Base-by-base conservation (phyloP, 768 basidiomycete genomes). In the Boletus pseudo-olivaceus region DNA sequence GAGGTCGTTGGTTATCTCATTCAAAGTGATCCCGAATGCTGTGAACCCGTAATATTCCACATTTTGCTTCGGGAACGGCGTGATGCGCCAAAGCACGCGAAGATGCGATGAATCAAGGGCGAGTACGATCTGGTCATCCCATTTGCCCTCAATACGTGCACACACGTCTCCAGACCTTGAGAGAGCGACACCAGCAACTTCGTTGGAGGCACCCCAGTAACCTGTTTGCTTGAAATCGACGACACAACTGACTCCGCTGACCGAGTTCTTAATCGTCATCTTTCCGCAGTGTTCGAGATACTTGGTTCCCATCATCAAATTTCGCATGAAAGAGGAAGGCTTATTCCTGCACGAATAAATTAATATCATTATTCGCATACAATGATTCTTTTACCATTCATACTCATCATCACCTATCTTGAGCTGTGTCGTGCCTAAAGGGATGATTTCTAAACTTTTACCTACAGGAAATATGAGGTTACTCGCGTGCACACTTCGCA, bases 401-500 rank as follows among this genome's bases (percentile, higher is more conserved):
- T 82, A 94, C 52, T 74, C 72, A 65, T 91, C 87, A 11, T 80
- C 64, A 15, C 81, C 87, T 48, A 91, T 84, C 61, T 69, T 81
- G 55, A 93, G 73, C 54, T 80, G 81, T 23, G 83, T 87, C 4
- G 74, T 81, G 12, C 93, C 93, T 49, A 87, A 72, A 19, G 91
- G 92, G 41, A 90, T 88, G 43, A 95, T 82, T 71, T 94, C 93
- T 62, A 94, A 72, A 60, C 88, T 91, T 75, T 91, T 93, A n/a
- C 92, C 91, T 91, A 47, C 15, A 55, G 35, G 20, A 57, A 54
- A 54, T 47, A 15, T 32, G 33, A 49, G 11, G 56, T 69, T 66
- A 66, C 52, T 52, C 55, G 50, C 52, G 49, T 53, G 33, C 60
- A 55, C 42, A 37, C 47, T 55, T 39, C 47, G 54, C 44, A 49